phyloP scores from a whole-genome alignment of 345 rosid genomes.

The Citropsis articulata region DNA sequence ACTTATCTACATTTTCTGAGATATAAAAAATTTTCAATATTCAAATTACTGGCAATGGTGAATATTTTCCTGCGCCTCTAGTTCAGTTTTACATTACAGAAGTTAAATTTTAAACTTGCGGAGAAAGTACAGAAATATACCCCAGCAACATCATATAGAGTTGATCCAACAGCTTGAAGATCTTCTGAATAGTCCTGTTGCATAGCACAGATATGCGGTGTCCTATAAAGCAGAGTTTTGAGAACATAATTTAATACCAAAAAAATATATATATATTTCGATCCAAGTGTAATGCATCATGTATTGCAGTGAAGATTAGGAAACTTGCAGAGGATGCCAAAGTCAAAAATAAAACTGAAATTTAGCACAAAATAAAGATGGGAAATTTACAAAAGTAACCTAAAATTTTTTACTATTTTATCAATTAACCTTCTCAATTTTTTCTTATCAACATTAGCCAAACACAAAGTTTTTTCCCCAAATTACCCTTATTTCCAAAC shows the following conservation, averaged over 20 bases:
- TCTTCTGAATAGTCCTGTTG: conserved; percentile 65
- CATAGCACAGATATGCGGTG: conserved; percentile 63
- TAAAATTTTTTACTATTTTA: too few relatives aligned
- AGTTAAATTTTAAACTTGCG: not conserved
- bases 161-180: conserved; percentile 60
- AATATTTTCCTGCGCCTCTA: not conserved
- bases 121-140: conserved; percentile 29
- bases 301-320: not conserved
- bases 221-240: conserved; percentile 32
- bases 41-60: not conserved
- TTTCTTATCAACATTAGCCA: too few relatives aligned
- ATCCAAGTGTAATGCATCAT: not conserved
- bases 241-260: conserved; percentile 1
- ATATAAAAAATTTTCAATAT: not conserved
- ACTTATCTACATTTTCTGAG: not conserved
- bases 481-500: too few relatives aligned
- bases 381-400: too few relatives aligned
- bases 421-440: too few relatives aligned
- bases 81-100: not conserved
- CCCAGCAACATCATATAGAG: conserved; percentile 43
- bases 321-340: not conserved
- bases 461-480: too few relatives aligned
- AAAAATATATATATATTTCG: not conserved
- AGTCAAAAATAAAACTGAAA: not conserved
- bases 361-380: not conserved